phyloP scores from a whole-genome alignment of 805 yeast species.

The Nakazawaea pomicola region DNA sequence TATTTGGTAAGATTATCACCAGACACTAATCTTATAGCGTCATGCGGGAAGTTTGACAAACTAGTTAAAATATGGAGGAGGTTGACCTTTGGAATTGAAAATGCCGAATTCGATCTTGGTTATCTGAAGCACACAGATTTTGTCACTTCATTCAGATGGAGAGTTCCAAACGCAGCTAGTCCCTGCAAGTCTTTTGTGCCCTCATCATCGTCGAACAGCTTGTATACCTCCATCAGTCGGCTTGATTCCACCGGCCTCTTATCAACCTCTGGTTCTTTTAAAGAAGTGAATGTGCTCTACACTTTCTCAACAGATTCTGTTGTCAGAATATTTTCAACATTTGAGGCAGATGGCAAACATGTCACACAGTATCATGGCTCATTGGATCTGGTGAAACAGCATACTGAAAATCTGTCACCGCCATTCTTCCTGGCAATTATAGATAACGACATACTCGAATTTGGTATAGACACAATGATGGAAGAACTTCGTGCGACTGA shows the following conservation, averaged over 20 bases:
- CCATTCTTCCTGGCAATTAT: slow-evolving; percentile 26
- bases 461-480: slow-evolving; percentile 20
- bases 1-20: slow-evolving; percentile 53
- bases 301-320: slow-evolving; percentile 57
- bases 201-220: slow-evolving; percentile 8
- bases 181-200: background rate
- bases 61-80: slow-evolving; percentile 78
- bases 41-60: slow-evolving; percentile 56
- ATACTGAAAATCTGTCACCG: too few relatives aligned
- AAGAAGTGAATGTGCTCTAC: slow-evolving; percentile 50
- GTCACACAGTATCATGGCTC: slow-evolving; percentile 56
- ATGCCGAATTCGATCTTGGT: slow-evolving; percentile 60
- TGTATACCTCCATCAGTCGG: slow-evolving; percentile 15
- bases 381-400: too few relatives aligned
- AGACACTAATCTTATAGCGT: slow-evolving; percentile 64
- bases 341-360: slow-evolving; percentile 53
- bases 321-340: slow-evolving; percentile 66
- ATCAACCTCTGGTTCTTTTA: slow-evolving; percentile 30
- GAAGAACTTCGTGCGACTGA: slow-evolving; percentile 15
- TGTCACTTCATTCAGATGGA: slow-evolving; percentile 59
- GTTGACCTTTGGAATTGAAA: slow-evolving; percentile 58
- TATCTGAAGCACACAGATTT: slow-evolving; percentile 62
- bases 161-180: slow-evolving; percentile 15
- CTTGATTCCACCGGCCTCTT: slow-evolving; percentile 31
- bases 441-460: slow-evolving; percentile 32